Conservation (phyloP, 176 grass and related monocot genomes). For the Bothriochloa decipiens region DNA sequence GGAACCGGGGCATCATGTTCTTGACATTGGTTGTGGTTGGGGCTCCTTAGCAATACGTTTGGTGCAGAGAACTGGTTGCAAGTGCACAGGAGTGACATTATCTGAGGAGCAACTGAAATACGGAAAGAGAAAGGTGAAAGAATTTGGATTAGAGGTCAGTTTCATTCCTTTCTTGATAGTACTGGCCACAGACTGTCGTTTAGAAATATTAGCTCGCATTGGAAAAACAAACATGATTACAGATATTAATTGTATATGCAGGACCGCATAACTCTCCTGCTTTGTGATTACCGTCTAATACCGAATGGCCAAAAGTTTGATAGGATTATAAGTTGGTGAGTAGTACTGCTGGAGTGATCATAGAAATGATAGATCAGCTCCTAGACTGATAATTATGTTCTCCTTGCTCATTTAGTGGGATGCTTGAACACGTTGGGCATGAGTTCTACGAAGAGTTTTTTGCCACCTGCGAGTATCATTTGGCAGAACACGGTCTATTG, state of each 20-base stretch:
- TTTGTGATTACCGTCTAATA: conserved; percentile 73
- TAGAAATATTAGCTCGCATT: not conserved
- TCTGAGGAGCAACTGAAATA: conserved; percentile 65
- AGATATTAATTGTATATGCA: not conserved
- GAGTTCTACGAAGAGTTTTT: conserved; percentile 69
- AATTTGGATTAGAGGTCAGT: conserved; percentile 47
- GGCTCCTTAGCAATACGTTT: conserved; percentile 62
- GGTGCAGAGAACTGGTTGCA: conserved; percentile 70
- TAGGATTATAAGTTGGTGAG: conserved; percentile 71
- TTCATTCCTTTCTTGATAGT: no score
- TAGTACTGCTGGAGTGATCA: not conserved
- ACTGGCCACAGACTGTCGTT: no score
- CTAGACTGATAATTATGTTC: not conserved
- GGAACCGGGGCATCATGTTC: conserved; percentile 54
- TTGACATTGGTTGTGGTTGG: conserved; percentile 78
- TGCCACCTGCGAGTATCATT: conserved; percentile 52
- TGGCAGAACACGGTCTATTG: conserved; percentile 59
- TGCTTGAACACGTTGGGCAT: conserved; percentile 77
- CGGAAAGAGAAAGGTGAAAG: conserved; percentile 51
- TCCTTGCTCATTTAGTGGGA: conserved; percentile 43
- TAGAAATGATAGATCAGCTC: no score
- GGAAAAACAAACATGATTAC: not conserved
- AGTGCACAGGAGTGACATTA: conserved; percentile 75
- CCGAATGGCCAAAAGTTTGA: conserved; percentile 51
- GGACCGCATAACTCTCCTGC: conserved; percentile 54